phyloP scores from a whole-genome alignment of 2,329 filamentous ascomycete genomes.

The Xylaria arbuscula region DNA sequence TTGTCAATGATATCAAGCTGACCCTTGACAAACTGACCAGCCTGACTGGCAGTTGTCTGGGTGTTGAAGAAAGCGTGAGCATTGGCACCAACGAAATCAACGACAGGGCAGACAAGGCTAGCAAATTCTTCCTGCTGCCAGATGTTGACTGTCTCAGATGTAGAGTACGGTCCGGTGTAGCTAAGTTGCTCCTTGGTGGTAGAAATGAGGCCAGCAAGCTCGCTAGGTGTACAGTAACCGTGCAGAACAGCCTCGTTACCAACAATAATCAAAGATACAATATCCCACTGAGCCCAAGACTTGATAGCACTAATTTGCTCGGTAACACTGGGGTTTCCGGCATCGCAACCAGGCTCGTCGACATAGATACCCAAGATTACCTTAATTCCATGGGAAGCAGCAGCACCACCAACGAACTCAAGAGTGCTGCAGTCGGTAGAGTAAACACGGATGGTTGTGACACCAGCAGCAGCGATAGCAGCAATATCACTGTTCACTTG shows the following conservation, averaged over 20 bases:
- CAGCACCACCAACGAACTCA: conserved; percentile 77
- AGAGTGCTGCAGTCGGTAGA: conserved; percentile 90
- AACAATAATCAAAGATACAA: conserved; percentile 83
- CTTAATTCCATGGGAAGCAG: conserved; percentile 73
- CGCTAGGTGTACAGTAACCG: conserved; percentile 69
- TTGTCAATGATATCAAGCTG: conserved; percentile 78
- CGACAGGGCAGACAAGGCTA: conserved; percentile 71
- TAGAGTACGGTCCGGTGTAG: conserved; percentile 82
- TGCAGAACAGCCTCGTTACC: conserved; percentile 93
- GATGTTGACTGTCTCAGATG: conserved; percentile 84
- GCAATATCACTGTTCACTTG: conserved; percentile 70
- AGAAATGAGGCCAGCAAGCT: conserved; percentile 77
- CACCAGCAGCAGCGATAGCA: conserved; percentile 72
- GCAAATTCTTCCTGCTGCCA: conserved; percentile 73
- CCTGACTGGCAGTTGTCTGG: conserved; percentile 68
- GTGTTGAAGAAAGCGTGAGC: conserved; percentile 95
- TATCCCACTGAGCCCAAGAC: conserved; percentile 77
- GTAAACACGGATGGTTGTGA: conserved; percentile 83
- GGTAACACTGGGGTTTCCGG: conserved; percentile 69
- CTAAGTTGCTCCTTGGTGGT: conserved; percentile 74
- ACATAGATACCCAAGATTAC: conserved; percentile 92
- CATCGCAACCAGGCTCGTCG: conserved; percentile 69
- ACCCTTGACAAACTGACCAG: conserved; percentile 79
- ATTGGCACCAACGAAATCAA: conserved; percentile 87
- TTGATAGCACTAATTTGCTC: conserved; percentile 80